phyloP scores from a whole-genome alignment of 1,139 yeast species.

The Geotrichum aggregatum region DNA sequence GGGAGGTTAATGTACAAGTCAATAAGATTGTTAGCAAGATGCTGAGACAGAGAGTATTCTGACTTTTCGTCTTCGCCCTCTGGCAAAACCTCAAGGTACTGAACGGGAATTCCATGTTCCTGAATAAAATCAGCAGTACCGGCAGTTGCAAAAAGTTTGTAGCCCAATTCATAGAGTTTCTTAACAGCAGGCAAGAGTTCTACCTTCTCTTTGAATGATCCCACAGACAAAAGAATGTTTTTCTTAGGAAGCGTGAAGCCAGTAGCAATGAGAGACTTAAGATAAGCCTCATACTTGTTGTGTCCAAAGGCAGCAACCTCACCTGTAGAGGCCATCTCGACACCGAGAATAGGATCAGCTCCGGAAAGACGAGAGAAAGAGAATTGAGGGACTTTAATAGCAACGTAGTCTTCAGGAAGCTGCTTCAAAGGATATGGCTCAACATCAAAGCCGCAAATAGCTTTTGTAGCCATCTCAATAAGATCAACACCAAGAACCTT shows the following conservation, averaged over 20 bases:
- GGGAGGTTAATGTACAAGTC: conserved; percentile 96
- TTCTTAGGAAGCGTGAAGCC: conserved; percentile 95
- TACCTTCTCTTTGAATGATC: conserved; percentile 95
- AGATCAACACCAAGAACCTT: conserved; percentile 96
- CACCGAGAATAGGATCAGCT: conserved; percentile 97
- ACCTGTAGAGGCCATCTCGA: conserved; percentile 99
- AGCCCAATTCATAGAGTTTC: conserved; percentile 79
- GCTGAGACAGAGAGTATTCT: conserved; percentile 93
- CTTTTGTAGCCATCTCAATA: conserved; percentile 96
- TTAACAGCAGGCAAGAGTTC: conserved; percentile 86
- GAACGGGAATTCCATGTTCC: conserved; percentile 91
- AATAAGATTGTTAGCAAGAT: conserved; percentile 92
- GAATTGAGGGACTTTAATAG: conserved; percentile 96
- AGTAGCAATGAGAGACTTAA: conserved; percentile 89
- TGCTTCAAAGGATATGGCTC: conserved; percentile 85
- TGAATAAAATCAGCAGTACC: conserved; percentile 98
- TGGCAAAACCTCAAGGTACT: conserved; percentile 83
- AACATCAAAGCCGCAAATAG: conserved; percentile 83
- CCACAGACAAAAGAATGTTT: conserved; percentile 88
- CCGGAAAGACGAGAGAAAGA: conserved; percentile 97
- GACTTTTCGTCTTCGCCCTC: conserved; percentile 59
- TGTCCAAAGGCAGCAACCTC: conserved; percentile 97
- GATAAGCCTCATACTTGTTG: conserved; percentile 93
- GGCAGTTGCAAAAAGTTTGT: conserved; percentile 90
- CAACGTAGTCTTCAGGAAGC: conserved; percentile 91